Evolutionary conservation across 352 stramenopile genomes (phyloP), one percentile per base, ranked within the genome.

Genomic region (Globisporangium spinosum): DNA sequence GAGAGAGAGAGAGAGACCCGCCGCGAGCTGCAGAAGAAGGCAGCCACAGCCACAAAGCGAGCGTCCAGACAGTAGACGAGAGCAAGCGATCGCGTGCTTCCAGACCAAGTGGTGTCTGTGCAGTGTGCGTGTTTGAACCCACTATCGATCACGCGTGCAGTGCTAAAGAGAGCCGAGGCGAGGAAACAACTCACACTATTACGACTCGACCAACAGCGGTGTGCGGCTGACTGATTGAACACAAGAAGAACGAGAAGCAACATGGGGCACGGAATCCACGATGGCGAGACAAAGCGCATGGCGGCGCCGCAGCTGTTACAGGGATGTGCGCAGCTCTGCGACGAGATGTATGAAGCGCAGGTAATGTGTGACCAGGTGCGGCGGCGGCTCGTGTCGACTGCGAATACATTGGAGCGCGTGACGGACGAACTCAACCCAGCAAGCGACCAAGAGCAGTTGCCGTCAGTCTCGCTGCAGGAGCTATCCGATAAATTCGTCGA

Each of bases 311-410:
- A 43, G 51, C 54, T 57, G 2, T 34, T 68, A 23, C 55, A 43
- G 22, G 25, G 51, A 5, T 15, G 27, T 13, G 27, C 25, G 17
- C 29, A 12, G 38, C 53, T 68, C 54, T 62, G 38, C 38, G 38
- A 61, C 15, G 54, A 55, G 17, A 61, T 56, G 53, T 51, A 38
- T 27, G 63, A 63, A 13, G 53, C 54, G 25, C 63, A 68, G 40
- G 53, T 56, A 13, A 47, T 68, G 63, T 62, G 63, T 27, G 63
- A 68, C 25, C 63, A 68, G 55, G 55, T 68, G n/a, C 63, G 54
- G 8, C 35, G 53, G 20, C 63, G 63, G 6, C 20, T 68, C 40
- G 38, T 15, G 25, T 45, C 63, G 22, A 55, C 58, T n/a, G 35
- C 54, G 2, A 58, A 27, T 0, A n/a, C 13, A 2, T 20, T 68